Conservation (phyloP, 768 basidiomycete species). For the Phylloporus rhodoxanthus region DNA sequence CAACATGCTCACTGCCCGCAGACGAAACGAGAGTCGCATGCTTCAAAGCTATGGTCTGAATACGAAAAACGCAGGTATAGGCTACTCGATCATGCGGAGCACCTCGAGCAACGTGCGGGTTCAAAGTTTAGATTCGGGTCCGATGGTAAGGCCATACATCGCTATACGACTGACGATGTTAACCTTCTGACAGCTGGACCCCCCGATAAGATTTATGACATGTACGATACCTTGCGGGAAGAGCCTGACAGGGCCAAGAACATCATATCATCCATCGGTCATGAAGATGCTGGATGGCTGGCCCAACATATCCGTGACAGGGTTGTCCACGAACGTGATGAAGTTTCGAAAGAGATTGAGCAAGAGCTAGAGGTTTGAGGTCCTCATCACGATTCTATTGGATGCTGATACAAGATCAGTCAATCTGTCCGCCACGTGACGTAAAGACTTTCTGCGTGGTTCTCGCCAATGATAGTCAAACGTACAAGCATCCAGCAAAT, state of each 20-base stretch:
- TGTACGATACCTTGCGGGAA: constrained; percentile 59
- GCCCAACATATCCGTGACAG: constrained; percentile 47
- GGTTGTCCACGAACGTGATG: constrained; percentile 44
- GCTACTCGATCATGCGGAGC: constrained; percentile 59
- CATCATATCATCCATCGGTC: constrained; percentile 38
- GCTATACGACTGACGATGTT: not conserved
- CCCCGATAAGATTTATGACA: constrained; percentile 46
- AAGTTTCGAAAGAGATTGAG: constrained; percentile 56
- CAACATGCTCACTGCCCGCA: constrained; percentile 24
- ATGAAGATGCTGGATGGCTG: constrained; percentile 58
- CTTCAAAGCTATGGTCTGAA: constrained; percentile 49
- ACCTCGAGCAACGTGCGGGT: constrained; percentile 54
- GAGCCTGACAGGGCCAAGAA: constrained; percentile 42
- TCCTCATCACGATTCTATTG: not conserved
- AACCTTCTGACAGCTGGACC: constrained; percentile 16
- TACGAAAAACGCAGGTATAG: constrained; percentile 49
- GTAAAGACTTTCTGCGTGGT: constrained; percentile 75
- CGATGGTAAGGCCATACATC: constrained; percentile 33
- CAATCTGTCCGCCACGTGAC: constrained; percentile 63
- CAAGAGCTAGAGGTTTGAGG: constrained; percentile 62
- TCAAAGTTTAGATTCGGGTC: constrained; percentile 35
- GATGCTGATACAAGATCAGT: constrained; percentile 31
- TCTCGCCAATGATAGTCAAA: constrained; percentile 57
- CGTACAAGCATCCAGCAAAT: constrained; percentile 43
- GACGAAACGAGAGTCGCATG: constrained; percentile 55